Conservation (phyloP, 1,139 yeast genomes). For the Taiozyma sp. region DNA sequence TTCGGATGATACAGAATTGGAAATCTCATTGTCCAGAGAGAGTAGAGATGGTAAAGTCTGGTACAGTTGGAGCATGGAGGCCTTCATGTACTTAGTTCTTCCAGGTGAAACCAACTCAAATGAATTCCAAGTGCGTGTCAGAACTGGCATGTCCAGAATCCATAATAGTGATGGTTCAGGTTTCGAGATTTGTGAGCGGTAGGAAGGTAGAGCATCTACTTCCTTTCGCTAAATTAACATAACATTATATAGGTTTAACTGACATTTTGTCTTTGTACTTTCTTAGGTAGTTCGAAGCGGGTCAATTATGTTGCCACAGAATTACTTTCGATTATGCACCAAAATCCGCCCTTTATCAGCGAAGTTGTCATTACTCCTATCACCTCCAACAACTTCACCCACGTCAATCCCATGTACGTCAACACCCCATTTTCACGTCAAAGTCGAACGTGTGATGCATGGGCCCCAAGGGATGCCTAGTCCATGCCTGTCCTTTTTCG, state of each 20-base stretch:
- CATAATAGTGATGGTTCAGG: constrained; percentile 40
- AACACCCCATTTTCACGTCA: background rate
- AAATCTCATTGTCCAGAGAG: constrained; percentile 39
- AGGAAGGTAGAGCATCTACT: too few relatives aligned
- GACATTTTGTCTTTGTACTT: too few relatives aligned
- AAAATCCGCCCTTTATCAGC: background rate
- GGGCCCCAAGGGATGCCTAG: background rate
- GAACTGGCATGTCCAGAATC: constrained; percentile 38
- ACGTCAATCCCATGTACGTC: background rate
- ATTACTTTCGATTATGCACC: background rate
- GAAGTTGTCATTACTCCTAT: background rate
- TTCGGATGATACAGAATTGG: constrained; percentile 49
- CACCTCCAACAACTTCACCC: background rate
- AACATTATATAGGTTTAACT: too few relatives aligned
- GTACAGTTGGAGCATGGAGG: constrained; percentile 72
- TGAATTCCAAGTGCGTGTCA: constrained; percentile 37
- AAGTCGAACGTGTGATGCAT: background rate
- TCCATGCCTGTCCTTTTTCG: background rate
- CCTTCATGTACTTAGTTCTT: constrained; percentile 38
- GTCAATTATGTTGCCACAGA: background rate
- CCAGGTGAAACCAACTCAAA: constrained; percentile 23
- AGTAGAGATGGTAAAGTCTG: constrained; percentile 43
- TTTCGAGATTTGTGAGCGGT: constrained; percentile 25
- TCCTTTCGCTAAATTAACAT: too few relatives aligned
- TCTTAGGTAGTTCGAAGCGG: too few relatives aligned